Base-by-base conservation (phyloP, 805 yeast genomes). In the Candida wancherniae region DNA sequence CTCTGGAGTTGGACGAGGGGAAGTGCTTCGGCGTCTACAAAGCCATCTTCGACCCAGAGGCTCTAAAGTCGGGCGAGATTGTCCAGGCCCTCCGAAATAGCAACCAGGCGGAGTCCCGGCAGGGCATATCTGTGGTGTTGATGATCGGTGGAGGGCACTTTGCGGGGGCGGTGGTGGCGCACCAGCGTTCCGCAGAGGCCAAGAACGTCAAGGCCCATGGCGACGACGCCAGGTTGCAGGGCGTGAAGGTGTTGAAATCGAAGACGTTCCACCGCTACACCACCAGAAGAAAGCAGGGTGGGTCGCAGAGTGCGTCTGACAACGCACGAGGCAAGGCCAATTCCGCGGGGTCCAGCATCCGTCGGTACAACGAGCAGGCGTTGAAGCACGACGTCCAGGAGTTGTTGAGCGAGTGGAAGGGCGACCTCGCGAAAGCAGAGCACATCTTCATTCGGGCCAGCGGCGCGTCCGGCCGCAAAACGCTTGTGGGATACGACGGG, bases 111-210 rank as follows among this genome's bases (percentile, higher is more conserved):
- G 69, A 70, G 69, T 44, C 56, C 7, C 29, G 36, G 12, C 41
- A 24, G 30, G 50, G 45, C 3, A 39, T 47, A 0, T 84, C 95
- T 4, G 94, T 94, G 1, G 56, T 92, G 9, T 73, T 92, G 44
- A 85, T 92, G 95, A 74, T 92, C 31, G 97, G 97, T 10, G 97
- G 97, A 25, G 98, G 98, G 24, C 97, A 92, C 60, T 92, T 92
- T 64, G 95, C 97, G 0, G 98, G 92, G 12, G 96, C 96, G 0
- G 82, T 92, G 24, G 69, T 92, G 6, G 76, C 86, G 2, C 97
- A 88, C 49, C 66, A 66, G 28, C 80, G 74, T 15, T 62, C 64
- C 29, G 65, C 63, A 22, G 67, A 71, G 2, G 72, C 71, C 42
- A 85, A 86, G 3, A 76, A 76, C 40, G 62, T 66, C 5, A 71